These are phyloP conservation scores for Tephrocybe sp. DNA, from an alignment of 768 basidiomycete species.

Conservation along the genomic window DNA sequence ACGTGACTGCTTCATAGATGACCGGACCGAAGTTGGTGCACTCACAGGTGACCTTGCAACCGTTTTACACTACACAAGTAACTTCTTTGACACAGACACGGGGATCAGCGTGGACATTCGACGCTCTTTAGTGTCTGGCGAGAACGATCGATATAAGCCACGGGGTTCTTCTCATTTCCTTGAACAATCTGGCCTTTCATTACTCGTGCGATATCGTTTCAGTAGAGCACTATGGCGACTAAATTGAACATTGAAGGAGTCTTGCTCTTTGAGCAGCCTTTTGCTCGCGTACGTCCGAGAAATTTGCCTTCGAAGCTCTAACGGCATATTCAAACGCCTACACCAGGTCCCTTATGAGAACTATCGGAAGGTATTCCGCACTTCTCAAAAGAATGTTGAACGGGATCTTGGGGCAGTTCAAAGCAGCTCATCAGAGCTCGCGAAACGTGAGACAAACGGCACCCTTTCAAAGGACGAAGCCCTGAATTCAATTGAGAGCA, in stretches of 20 bases:
- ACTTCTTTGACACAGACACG: background rate
- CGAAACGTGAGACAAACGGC: conserved; percentile 38
- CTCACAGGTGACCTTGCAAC: background rate
- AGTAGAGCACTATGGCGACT: conserved; percentile 33
- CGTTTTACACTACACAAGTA: background rate
- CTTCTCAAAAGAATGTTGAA: conserved; percentile 79
- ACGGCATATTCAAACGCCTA: conserved; percentile 3
- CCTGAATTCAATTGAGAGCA: conserved; percentile 63
- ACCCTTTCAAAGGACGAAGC: conserved; percentile 49
- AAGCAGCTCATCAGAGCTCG: conserved; percentile 58
- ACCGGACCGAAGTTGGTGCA: background rate
- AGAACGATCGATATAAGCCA: no score
- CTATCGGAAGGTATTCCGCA: conserved; percentile 84
- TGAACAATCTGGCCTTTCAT: no score
- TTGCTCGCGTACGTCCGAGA: conserved; percentile 55
- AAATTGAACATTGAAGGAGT: conserved; percentile 74
- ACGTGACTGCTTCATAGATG: conserved; percentile 7
- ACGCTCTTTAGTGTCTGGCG: no score
- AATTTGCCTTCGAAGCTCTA: background rate
- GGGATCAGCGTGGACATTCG: background rate
- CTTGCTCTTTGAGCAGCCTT: conserved; percentile 84
- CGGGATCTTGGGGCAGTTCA: conserved; percentile 70
- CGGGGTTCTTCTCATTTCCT: no score
- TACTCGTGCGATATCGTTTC: no score
- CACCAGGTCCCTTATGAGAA: conserved; percentile 85